Conservation (phyloP, 768 basidiomycete species). For the Ephemerocybe angulata region DNA sequence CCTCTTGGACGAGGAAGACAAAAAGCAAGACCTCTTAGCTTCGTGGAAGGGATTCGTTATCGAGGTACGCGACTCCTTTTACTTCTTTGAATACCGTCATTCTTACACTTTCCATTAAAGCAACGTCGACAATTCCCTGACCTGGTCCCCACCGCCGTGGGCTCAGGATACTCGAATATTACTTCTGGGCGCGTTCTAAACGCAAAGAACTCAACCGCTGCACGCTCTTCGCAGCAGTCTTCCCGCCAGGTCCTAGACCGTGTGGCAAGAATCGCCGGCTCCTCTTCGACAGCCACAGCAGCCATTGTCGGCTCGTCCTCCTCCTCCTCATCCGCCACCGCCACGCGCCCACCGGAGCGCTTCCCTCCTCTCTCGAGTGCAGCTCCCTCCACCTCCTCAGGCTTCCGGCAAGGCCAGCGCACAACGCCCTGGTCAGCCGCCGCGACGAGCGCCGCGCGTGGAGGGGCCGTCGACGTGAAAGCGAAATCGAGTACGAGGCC, state of each 20-base stretch:
- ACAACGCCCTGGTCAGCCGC: conserved; percentile 61
- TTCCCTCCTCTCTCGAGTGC: conserved; percentile 33
- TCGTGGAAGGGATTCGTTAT: conserved; percentile 85
- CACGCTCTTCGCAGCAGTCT: conserved; percentile 51
- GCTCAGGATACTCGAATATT: conserved; percentile 74
- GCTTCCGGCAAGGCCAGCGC: conserved; percentile 44
- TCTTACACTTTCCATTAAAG: conserved; percentile 31
- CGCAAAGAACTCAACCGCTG: conserved; percentile 70
- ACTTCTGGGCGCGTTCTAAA: conserved; percentile 80
- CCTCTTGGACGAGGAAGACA: conserved; percentile 78
- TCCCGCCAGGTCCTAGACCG: conserved; percentile 80
- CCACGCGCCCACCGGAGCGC: conserved; percentile 25
- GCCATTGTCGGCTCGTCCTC: background rate
- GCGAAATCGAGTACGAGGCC: background rate
- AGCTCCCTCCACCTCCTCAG: conserved; percentile 16
- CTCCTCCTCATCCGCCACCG: conserved; percentile 10
- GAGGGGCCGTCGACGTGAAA: conserved; percentile 9
- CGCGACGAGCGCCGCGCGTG: conserved; percentile 17
- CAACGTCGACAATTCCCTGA: conserved; percentile 87
- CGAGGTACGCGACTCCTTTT: conserved; percentile 49
- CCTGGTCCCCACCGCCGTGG: conserved; percentile 52
- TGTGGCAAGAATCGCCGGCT: conserved; percentile 75
- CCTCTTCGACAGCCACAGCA: conserved; percentile 30
- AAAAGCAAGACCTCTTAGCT: conserved; percentile 67
- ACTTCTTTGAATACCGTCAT: background rate